Evolutionary conservation across 192 early-diverging fungal species (phyloP), one percentile per base, ranked within the genome.

Genomic region (Backusella circina): DNA sequence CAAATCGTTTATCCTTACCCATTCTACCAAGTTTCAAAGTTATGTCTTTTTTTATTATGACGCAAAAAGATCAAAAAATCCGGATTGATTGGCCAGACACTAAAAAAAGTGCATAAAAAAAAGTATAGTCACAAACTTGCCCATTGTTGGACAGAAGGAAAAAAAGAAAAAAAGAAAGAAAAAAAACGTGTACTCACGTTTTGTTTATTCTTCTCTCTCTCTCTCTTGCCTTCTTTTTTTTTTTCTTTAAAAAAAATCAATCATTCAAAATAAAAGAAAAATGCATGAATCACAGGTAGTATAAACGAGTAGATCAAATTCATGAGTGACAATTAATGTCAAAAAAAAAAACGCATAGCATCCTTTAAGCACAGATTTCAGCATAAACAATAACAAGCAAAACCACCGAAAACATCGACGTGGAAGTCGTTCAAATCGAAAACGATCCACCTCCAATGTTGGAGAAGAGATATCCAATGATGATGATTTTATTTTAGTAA

Each of bases 241-340:
- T 23, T n/a, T 50, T 50, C 21, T 10, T 9, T 54, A 7, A 54
- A 50, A 50, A 50, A 51, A 57, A 57, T n/a, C n/a, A n/a, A 18
- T 47, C 4, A 47, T n/a, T 47, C 18, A 47, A n/a, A n/a, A n/a
- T 2, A 4, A 23, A 2, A 23, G 28, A 13, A 44, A 61, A 28
- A 61, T 61, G 54, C 54, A 61, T 61, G 54, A 61, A 61, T 61
- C 54, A 12, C 54, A 61, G 54, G 54, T 61, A 61, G n/a, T 21
- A 47, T 2, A 5, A 28, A 61, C 23, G 28, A 26, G 54, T 12
- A 44, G 39, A 12, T 15, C 15, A 1, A 13, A 0, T 28, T 8
- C 12, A 10, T 26, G 12, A 28, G 12, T 61, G 54, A 28, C 26
- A 28, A 23, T 61, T 61, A 23, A 23, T 23, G 23, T 28, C 18